Base-by-base conservation (phyloP, 2,329 filamentous ascomycete species). In the Ophiocordyceps camponoti-leonardi region DNA sequence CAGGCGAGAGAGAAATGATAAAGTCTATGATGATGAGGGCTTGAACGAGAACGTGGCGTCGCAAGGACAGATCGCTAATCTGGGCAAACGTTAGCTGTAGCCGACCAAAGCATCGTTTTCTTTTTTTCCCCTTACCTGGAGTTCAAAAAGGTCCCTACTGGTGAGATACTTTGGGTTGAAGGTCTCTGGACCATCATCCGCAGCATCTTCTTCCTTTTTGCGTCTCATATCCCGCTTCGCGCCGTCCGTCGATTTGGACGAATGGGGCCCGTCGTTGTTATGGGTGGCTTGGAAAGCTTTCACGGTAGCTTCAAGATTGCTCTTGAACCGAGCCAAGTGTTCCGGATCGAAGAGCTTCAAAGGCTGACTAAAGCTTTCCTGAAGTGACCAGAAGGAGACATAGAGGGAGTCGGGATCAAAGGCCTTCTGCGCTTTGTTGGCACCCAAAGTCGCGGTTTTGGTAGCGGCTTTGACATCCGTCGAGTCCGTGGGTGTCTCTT, bases 91-190 rank as follows among this genome's bases (percentile, higher is more conserved):
- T 46, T 20, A 46, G 45, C 23, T 19, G 18, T 16, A 16, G 23
- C 18, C 14, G 16, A 14, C 30, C 19, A 13, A 20, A n/a, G 22
- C 7, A 39, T 3, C 6, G 39, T 41, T 6, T 14, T n/a, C n/a
- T n/a, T n/a, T n/a, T n/a, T n/a, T n/a, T n/a, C n/a, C 23, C 43
- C 66, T 49, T 70, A 86, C 83, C 73, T 98, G 92, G 42, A 98
- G 75, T 55, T 93, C 86, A 61, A 99, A 99, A 1, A 99, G 70
- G 59, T 98, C 93, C 51, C 83, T 77, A 61, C 88, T 96, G n/a
- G 92, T 99, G 18, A 99, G 73, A 59, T 98, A 99, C 59, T 96
- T 98, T 1, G 93, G 90, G 56, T 98, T 98, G 65, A 94, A 96
- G 22, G 58, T 53, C 45, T 60, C 61, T 1, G 54, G 51, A 16